These are phyloP conservation scores for Atkinsonella hypoxylon DNA, from an alignment of 2,329 filamentous ascomycete genomes.

Conservation along the genomic window DNA sequence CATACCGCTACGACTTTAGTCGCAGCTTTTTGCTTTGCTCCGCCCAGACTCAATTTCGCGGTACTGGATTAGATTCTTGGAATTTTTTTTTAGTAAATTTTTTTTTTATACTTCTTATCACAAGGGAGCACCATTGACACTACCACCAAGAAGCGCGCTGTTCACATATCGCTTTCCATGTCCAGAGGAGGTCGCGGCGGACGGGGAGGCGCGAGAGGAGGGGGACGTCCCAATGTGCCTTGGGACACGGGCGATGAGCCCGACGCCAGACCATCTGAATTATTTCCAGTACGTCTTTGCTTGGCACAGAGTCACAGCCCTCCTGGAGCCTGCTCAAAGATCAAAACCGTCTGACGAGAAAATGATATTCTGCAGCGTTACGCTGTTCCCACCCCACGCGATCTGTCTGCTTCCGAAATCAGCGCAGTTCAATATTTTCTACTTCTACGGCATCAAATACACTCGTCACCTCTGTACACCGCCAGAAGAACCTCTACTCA, in stretches of 20 bases:
- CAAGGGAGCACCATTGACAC: not conserved
- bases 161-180: constrained; percentile 22
- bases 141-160: not conserved
- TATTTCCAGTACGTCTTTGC: constrained; percentile 37
- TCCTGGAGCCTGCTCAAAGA: not conserved
- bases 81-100: not conserved
- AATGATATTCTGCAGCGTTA: constrained; percentile 28
- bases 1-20: not conserved
- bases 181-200: constrained; percentile 42
- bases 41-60: no score
- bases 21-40: not conserved
- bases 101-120: no score
- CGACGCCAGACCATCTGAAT: constrained; percentile 44
- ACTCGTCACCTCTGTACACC: constrained; percentile 44
- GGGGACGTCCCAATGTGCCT: constrained; percentile 34
- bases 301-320: not conserved
- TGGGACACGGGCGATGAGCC: constrained; percentile 43
- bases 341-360: not conserved
- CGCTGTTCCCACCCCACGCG: constrained; percentile 32
- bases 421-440: constrained; percentile 39
- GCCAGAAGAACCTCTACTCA: constrained; percentile 33
- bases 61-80: not conserved
- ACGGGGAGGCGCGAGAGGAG: constrained; percentile 34
- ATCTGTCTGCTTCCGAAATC: constrained; percentile 31
- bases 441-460: constrained; percentile 43